Evolutionary conservation across 2,329 filamentous ascomycete genomes (phyloP).

Genomic region (Phyllosticta citrichinensis): DNA sequence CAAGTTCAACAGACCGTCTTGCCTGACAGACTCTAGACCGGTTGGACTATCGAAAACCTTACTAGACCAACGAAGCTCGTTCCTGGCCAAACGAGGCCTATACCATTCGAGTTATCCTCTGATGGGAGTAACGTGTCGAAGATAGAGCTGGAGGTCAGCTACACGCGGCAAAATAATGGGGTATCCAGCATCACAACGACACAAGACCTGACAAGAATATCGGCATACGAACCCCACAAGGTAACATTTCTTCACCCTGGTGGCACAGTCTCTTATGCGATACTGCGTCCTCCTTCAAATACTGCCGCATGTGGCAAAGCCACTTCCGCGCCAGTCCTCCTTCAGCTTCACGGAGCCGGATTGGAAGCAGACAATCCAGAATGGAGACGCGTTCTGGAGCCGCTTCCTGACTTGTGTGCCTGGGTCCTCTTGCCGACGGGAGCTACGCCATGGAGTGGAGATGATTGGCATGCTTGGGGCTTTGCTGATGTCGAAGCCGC

Average conservation of each 20-base stretch:
- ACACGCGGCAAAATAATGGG: conserved; percentile 13
- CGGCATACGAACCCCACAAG: conserved; percentile 38
- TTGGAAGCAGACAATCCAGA: conserved; percentile 42
- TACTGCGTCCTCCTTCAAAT: conserved; percentile 43
- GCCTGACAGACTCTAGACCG: neutral
- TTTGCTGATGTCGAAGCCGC: conserved; percentile 47
- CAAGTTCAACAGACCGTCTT: neutral
- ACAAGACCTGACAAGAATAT: neutral
- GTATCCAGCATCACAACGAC: conserved; percentile 14
- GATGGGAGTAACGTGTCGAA: conserved; percentile 16
- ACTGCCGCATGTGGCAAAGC: conserved; percentile 24
- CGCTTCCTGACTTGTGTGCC: conserved; percentile 41
- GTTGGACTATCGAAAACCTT: neutral
- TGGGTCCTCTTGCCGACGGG: conserved; percentile 49
- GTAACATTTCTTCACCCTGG: conserved; percentile 45
- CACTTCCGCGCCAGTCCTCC: conserved; percentile 36
- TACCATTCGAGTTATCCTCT: conserved; percentile 26
- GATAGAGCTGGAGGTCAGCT: conserved; percentile 19
- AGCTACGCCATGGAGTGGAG: conserved; percentile 48
- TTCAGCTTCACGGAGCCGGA: conserved; percentile 48
- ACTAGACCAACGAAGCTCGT: neutral
- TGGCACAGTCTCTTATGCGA: conserved; percentile 46
- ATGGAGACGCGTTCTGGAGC: conserved; percentile 39
- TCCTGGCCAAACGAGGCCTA: conserved; percentile 34
- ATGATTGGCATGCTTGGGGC: conserved; percentile 54